These are phyloP conservation scores for Talaromyces funiculosus DNA, from an alignment of 2,329 filamentous ascomycete genomes.

Conservation along the genomic window DNA sequence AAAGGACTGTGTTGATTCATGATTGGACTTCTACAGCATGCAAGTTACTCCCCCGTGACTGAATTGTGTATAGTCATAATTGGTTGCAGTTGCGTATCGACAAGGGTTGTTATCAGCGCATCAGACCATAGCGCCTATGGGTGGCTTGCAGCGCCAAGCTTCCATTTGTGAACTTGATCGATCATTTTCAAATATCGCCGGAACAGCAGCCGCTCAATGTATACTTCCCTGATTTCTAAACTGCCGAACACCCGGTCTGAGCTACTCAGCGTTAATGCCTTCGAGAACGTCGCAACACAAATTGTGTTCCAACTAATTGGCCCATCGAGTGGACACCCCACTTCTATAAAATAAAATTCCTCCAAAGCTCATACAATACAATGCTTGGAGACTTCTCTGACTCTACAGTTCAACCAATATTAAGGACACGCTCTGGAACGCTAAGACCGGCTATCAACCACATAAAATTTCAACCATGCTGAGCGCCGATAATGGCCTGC, in stretches of 20 bases:
- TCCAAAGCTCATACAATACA: background rate
- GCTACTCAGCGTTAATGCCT: background rate
- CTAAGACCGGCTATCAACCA: background rate
- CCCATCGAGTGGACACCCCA: background rate
- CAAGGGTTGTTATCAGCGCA: conserved; percentile 4
- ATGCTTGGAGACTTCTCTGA: conserved; percentile 3
- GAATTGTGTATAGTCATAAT: background rate
- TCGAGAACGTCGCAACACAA: background rate
- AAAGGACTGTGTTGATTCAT: background rate
- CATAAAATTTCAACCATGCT: background rate
- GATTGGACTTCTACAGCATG: background rate
- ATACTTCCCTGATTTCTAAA: background rate
- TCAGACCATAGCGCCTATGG: background rate
- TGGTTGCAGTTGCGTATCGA: background rate
- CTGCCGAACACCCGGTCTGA: background rate
- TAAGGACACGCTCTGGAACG: background rate
- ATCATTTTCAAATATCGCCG: background rate
- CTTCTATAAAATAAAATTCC: background rate
- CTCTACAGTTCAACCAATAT: conserved; percentile 1
- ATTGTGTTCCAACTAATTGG: conserved; percentile 1
- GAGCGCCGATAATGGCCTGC: background rate
- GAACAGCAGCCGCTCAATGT: no score
- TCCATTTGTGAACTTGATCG: background rate
- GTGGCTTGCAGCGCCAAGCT: conserved; percentile 1
- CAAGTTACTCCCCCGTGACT: background rate